Evolutionary conservation across 148 eudicot genomes (phyloP).

Genomic region (Diospyros kaki): DNA sequence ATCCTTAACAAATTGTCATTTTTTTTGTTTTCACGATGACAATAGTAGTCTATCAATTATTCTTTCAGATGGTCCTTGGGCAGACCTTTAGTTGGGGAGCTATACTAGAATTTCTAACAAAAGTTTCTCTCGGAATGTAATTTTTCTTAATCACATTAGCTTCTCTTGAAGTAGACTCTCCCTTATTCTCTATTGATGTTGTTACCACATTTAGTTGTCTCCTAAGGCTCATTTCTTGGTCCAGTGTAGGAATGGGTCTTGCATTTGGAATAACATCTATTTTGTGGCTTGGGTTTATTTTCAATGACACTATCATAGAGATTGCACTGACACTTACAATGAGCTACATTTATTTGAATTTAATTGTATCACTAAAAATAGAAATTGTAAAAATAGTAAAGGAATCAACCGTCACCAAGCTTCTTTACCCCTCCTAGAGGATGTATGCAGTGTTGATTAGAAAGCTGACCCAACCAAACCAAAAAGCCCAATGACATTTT

Average conservation of each 20-base stretch:
- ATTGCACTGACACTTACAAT: slow-evolving; percentile 87
- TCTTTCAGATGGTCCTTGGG: slow-evolving; percentile 72
- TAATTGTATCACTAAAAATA: too few species aligned
- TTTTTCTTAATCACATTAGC: slow-evolving; percentile 7
- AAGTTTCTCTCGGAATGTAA: slow-evolving; percentile 94
- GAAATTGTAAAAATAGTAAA: too few species aligned
- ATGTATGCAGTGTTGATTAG: too few species aligned
- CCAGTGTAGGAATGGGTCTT: slow-evolving; percentile 86
- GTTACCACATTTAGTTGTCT: neutral
- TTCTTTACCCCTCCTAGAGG: too few species aligned
- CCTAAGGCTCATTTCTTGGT: slow-evolving; percentile 15
- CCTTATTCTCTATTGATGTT: neutral
- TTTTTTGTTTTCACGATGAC: slow-evolving; percentile 61
- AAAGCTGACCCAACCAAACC: too few species aligned
- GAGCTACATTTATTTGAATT: slow-evolving; percentile 92
- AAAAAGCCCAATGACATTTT: too few species aligned
- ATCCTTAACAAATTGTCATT: neutral
- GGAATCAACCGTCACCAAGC: too few species aligned
- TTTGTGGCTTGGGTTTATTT: slow-evolving; percentile 90
- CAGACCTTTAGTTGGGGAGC: slow-evolving; percentile 56
- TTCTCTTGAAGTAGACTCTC: too few species aligned
- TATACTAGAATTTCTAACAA: slow-evolving; percentile 53
- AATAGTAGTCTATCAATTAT: slow-evolving; percentile 85
- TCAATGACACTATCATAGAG: slow-evolving; percentile 93
- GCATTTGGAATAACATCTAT: slow-evolving; percentile 85